Base-by-base conservation (phyloP, 306 rosid species). In the Geum urbanum region DNA sequence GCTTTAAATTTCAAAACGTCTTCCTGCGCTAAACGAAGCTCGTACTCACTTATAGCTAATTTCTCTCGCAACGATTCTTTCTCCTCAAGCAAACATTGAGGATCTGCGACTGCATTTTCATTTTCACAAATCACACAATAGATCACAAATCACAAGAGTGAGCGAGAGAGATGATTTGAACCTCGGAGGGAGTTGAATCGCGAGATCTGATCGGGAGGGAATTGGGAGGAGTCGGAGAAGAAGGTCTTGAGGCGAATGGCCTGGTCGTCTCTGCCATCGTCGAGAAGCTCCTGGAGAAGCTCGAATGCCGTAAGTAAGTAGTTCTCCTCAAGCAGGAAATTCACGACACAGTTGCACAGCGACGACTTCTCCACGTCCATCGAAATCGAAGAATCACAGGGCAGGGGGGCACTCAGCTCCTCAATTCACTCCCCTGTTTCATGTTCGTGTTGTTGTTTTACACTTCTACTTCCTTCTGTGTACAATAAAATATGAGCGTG, bases 221-320 rank as follows among this genome's bases (percentile, higher is more conserved):
- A 94, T 43, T 84, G 91, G 14, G 91, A 78, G 56, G 87, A 76
- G 80, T 91, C 88, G 49, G 99, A 82, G 82, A 94, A 91, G 85
- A 78, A 87, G 5, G 84, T 75, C 66, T 86, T 88, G 84, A 94
- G 97, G 24, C 99, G 99, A 79, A 94, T 94, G 39, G 99, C 97
- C 50, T 94, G 97, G 61, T 86, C 83, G 70, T 84, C 87, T 18
- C 87, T 86, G 67, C 96, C 97, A 75, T 94, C 97, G 8, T 91
- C 95, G 66, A 91, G 99, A 66, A 94, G 99, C 91, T 94, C 99
- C 71, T 94, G 99, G 68, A 94, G 99, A 24, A 94, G 99, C 90
- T 94, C 97, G 51, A 94, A 94, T 18, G 99, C 99, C 0, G 99
- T 88, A 40, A 94, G 85, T 35, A 87, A 47, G 84, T 94, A 94